Base-by-base conservation (phyloP, 2,329 filamentous ascomycete genomes). In the Ambrosiella xylebori region DNA sequence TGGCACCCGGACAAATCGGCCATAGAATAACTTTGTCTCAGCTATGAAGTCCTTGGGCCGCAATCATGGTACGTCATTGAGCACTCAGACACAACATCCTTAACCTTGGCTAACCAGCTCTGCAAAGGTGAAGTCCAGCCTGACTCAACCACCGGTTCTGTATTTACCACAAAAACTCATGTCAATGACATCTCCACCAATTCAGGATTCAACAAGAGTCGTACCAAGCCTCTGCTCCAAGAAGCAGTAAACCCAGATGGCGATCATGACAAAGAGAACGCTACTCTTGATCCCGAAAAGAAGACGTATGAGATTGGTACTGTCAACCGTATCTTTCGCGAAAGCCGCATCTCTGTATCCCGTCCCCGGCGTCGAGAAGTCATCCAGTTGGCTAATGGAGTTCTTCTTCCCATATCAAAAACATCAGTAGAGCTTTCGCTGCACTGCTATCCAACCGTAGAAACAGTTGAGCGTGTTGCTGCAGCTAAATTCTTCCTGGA, bases 401-500 rank as follows among this genome's bases (percentile, higher is more conserved):
- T 57, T n/a, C 27, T 40, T 9, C 27, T 50, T 51, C 44, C 52
- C 17, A 36, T 54, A 27, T 54, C 52, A 5, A 40, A 38, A 27
- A 36, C 37, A 1, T 54, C 52, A 2, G 36, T 41, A 12, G 37
- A 27, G 36, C 52, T 19, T 17, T 54, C 52, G 8, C n/a, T 41
- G 8, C 40, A 44, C 38, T 41, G 52, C 19, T 15, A 56, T 40
- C 70, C 71, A 3, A 71, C 71, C 0, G 65, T 72, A 9, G 50
- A 64, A 35, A 95, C 89, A 0, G 84, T 88, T 0, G 91, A 97
- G 70, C 81, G 79, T 61, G 80, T 84, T 2, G 82, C 88, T 0
- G 84, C 87, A 0, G 85, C 88, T 49, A 96, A 95, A 68, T 80
- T 94, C 17, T 94, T 82, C 64, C 76, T 97, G 8, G 93, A 97